phyloP scores from a whole-genome alignment of 805 yeast genomes.

The Wickerhamomyces pijperi region DNA sequence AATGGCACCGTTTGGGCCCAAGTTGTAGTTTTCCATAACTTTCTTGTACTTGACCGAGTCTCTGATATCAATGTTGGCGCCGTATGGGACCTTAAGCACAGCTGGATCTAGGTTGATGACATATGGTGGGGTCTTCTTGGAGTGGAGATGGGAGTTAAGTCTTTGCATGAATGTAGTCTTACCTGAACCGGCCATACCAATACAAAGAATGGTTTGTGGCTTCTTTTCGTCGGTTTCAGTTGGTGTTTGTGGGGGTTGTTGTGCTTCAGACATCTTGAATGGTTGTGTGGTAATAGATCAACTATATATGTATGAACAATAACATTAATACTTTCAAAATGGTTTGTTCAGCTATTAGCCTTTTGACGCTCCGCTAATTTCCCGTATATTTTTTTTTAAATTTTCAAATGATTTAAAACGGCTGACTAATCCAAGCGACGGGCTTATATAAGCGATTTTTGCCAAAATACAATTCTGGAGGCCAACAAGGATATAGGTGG shows the following conservation, averaged over 20 bases:
- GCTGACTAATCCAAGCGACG: too few relatives aligned
- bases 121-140: conserved; percentile 68
- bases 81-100: conserved; percentile 85
- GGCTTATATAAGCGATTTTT: too few relatives aligned
- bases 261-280: not conserved
- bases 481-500: too few relatives aligned
- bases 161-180: conserved; percentile 97
- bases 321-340: too few relatives aligned
- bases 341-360: too few relatives aligned
- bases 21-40: conserved; percentile 89
- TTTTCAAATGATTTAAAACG: too few relatives aligned
- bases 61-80: conserved; percentile 88
- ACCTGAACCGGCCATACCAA: conserved; percentile 70
- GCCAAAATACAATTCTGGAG: too few relatives aligned
- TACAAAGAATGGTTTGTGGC: conserved; percentile 34
- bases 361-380: too few relatives aligned
- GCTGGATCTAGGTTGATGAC: conserved; percentile 96
- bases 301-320: too few relatives aligned
- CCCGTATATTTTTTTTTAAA: too few relatives aligned
- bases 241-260: not conserved
- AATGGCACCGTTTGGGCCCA: conserved; percentile 98
- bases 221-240: conserved; percentile 18
- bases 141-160: conserved; percentile 76
- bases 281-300: too few relatives aligned
- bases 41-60: conserved; percentile 93